phyloP scores from a whole-genome alignment of 2,329 filamentous ascomycete genomes.

The Aphanoascus verrucosus region DNA sequence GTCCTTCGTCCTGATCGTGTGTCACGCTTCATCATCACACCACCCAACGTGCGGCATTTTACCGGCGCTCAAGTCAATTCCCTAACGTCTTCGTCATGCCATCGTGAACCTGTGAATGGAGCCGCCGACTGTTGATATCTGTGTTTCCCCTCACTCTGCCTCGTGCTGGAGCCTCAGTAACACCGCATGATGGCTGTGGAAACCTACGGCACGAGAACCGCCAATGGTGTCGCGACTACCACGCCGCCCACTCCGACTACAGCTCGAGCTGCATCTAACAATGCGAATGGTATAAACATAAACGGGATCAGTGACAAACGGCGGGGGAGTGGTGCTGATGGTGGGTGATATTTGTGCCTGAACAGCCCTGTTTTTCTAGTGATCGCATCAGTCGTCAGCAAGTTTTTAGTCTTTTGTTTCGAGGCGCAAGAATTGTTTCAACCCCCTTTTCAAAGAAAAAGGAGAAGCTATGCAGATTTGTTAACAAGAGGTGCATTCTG shows the following conservation, averaged over 20 bases:
- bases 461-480: too few species aligned
- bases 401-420: too few species aligned
- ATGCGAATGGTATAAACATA: background rate
- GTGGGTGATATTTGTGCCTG: background rate
- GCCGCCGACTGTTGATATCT: background rate
- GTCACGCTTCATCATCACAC: background rate
- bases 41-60: constrained; percentile 4
- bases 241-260: background rate
- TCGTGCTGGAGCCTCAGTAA: background rate
- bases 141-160: background rate
- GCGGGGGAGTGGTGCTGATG: background rate
- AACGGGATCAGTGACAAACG: background rate
- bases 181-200: constrained; percentile 2
- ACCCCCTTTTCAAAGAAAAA: too few species aligned
- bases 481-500: background rate
- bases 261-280: background rate
- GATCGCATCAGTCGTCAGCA: too few species aligned
- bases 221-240: constrained; percentile 5
- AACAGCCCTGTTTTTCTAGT: background rate
- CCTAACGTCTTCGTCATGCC: background rate
- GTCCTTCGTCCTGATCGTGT: background rate
- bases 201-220: background rate
- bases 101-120: background rate
- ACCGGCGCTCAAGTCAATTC: background rate
- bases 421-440: too few species aligned